phyloP scores from a whole-genome alignment of 169 alveolate genomes.

The Prorocentrum cordatum region DNA sequence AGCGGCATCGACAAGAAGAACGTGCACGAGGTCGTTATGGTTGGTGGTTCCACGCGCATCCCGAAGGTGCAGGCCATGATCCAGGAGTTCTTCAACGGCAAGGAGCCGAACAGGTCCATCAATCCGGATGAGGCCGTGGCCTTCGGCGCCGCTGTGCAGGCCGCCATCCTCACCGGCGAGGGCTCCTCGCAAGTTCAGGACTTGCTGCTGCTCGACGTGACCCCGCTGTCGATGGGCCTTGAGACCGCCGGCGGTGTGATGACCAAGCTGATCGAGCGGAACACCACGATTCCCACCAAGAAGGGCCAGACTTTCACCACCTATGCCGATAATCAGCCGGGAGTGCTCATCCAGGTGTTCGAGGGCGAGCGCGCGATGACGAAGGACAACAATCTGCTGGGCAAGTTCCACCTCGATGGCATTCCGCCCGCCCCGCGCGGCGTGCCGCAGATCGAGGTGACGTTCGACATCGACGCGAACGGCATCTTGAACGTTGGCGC shows the following conservation, averaged over 20 bases:
- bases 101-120: too few species aligned
- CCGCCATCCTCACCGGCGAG: slow-evolving; percentile 93
- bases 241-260: slow-evolving; percentile 97
- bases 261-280: slow-evolving; percentile 91
- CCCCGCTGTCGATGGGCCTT: too few species aligned
- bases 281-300: slow-evolving; percentile 97
- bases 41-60: slow-evolving; percentile 98
- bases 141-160: slow-evolving; percentile 98
- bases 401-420: slow-evolving; percentile 94
- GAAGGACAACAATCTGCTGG: slow-evolving; percentile 92
- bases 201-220: slow-evolving; percentile 90
- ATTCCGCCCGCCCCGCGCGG: slow-evolving; percentile 98
- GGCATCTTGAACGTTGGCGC: slow-evolving; percentile 95
- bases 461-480: slow-evolving; percentile 94
- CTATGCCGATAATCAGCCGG: slow-evolving; percentile 96
- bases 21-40: slow-evolving; percentile 93
- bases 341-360: slow-evolving; percentile 92
- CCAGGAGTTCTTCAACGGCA: too few species aligned
- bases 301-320: slow-evolving; percentile 95
- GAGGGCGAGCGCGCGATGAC: slow-evolving; percentile 82
- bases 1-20: too few species aligned
- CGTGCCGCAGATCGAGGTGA: slow-evolving; percentile 95
- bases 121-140: slow-evolving; percentile 99
- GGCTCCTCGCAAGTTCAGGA: slow-evolving; percentile 81
- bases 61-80: slow-evolving; percentile 92